Base-by-base conservation (phyloP, 352 stramenopile genomes). In the Stramenopiles sp. region DNA sequence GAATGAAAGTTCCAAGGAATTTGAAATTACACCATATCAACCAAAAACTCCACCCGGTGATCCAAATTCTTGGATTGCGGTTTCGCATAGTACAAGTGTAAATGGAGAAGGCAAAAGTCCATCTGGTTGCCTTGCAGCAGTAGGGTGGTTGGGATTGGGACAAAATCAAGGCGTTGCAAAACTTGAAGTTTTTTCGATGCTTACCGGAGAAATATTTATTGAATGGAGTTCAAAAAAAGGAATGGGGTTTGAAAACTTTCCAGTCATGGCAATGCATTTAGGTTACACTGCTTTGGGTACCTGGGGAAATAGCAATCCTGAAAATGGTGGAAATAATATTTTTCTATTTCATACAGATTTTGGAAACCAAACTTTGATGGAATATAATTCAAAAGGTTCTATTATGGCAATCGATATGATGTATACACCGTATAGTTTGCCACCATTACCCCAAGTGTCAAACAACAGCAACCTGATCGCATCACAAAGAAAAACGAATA, bases 261-360 rank as follows among this genome's bases (percentile, higher is more conserved):
- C 53, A 69, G 53, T 69, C 53, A 69, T 69, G 53, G 53, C 53
- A 27, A 69, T 69, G 53, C 53, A 69, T 69, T 69, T 69, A 69
- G 53, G 53, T 20, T 69, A 69, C 53, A 69, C 53, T 27, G 53
- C 53, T 69, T 69, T 69, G 27, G 53, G 53, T 27, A 69, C 53
- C 20, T 69, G 53, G 53, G 53, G 53, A 69, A 69, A 69, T 27
- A 69, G 53, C 27, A 27, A 69, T 23, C 53, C 53, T 23, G n/a
- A n/a, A n/a, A n/a, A n/a, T n/a, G n/a, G n/a, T n/a, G n/a, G n/a
- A n/a, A n/a, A n/a, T n/a, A 69, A 69, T 27, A 27, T 69, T 69
- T 27, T 69, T 27, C 53, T 69, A 27, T 69, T 69, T 27, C 53
- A 69, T 27, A 69, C 27, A 23, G 53, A 20, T 23, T 20, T 23